These are phyloP conservation scores for Ambrosiella cleistominuta DNA, from an alignment of 2,329 filamentous ascomycete genomes.

Conservation along the genomic window DNA sequence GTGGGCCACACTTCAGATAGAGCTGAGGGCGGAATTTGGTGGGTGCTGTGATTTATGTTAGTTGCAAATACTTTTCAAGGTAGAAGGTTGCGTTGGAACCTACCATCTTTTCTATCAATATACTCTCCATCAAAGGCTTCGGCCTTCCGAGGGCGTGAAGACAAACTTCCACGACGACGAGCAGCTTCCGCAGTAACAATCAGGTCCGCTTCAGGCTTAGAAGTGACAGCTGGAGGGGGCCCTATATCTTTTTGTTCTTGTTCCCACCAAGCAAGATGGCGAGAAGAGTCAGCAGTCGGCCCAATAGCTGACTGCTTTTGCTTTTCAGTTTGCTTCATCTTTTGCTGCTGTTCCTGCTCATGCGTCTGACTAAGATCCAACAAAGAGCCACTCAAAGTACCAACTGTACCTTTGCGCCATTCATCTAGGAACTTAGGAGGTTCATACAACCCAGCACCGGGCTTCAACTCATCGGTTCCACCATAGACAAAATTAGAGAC, in stretches of 20 bases:
- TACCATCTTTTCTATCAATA: conserved; percentile 40
- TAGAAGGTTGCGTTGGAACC: conserved; percentile 15
- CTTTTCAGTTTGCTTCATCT: conserved; percentile 14
- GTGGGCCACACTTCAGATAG: conserved; percentile 75
- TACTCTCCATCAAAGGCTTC: conserved; percentile 51
- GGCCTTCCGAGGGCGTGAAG: conserved; percentile 33
- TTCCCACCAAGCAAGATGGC: conserved; percentile 63
- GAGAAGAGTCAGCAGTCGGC: background rate
- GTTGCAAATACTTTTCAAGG: background rate
- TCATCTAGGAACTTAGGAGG: conserved; percentile 47
- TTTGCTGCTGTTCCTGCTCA: conserved; percentile 9
- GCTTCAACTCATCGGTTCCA: conserved; percentile 15
- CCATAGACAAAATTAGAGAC: conserved; percentile 9
- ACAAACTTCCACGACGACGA: conserved; percentile 29
- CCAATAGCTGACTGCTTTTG: background rate
- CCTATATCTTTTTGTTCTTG: conserved; percentile 19
- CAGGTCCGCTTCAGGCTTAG: background rate
- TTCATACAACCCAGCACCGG: conserved; percentile 39
- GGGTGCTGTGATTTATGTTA: conserved; percentile 23
- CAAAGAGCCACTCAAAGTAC: conserved; percentile 38
- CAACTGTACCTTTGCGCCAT: conserved; percentile 52
- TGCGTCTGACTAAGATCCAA: conserved; percentile 35
- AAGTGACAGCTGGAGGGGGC: background rate
- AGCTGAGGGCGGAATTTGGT: conserved; percentile 69
- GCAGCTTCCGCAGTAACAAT: conserved; percentile 16